Percentiles rank a stretch among this genome's conserved stretches.
Evolutionary conservation across 345 rosid species (phyloP).

Genomic region (Murraya paniculata): DNA sequence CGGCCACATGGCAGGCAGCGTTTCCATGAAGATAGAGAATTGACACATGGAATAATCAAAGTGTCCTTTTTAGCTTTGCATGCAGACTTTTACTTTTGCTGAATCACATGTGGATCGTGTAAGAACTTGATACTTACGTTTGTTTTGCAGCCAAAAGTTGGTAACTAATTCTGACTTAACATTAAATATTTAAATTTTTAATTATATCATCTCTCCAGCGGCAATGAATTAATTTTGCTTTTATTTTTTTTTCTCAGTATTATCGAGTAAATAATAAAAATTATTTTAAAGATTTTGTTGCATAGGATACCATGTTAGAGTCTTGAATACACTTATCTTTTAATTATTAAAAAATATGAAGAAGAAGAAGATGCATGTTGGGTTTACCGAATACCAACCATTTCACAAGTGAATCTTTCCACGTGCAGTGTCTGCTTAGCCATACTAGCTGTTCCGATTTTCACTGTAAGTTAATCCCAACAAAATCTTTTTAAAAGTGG

Average conservation of each 20-base stretch:
- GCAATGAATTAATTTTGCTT: no score
- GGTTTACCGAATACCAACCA: slow-evolving; percentile 30
- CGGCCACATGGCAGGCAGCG: background rate
- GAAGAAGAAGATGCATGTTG: slow-evolving; percentile 2
- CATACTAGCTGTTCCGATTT: background rate
- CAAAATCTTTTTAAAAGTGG: background rate
- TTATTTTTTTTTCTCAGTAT: no score
- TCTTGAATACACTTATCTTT: background rate
- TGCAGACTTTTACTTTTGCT: background rate
- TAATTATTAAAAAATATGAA: background rate
- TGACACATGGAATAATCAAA: slow-evolving; percentile 1
- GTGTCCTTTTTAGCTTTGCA: background rate
- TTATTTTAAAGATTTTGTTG: background rate
- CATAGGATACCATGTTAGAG: slow-evolving; percentile 14
- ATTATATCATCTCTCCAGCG: no score
- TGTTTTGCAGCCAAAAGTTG: background rate
- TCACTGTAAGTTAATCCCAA: background rate
- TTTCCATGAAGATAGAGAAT: background rate
- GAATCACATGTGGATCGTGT: background rate
- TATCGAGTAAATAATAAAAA: no score
- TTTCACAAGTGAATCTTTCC: slow-evolving; percentile 26
- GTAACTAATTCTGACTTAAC: background rate
- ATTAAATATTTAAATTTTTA: background rate
- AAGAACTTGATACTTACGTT: background rate
- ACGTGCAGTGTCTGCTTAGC: slow-evolving; percentile 30